Evolutionary conservation across 306 rosid species (phyloP).

Genomic region (Prunus mume): DNA sequence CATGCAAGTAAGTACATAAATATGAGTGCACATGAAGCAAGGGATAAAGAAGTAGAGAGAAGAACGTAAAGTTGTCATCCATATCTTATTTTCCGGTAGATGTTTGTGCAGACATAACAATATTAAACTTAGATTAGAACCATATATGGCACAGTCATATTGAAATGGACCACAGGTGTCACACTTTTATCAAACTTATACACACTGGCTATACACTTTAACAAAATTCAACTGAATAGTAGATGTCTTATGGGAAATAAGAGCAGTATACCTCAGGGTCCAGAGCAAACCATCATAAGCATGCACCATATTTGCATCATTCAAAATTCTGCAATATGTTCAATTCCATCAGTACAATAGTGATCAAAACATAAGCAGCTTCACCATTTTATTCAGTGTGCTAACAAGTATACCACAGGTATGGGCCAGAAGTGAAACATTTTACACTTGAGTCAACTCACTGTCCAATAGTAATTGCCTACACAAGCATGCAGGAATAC

Average conservation of each 20-base stretch:
- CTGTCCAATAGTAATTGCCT: slow-evolving; percentile 9
- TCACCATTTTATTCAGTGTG: neutral
- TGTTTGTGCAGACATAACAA: neutral
- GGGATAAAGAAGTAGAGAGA: slow-evolving; percentile 11
- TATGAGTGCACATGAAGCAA: slow-evolving; percentile 30
- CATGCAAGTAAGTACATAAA: slow-evolving; percentile 32
- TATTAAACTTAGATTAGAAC: neutral
- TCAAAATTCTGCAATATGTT: slow-evolving; percentile 71
- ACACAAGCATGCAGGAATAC: slow-evolving; percentile 9
- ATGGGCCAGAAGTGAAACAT: slow-evolving; percentile 2
- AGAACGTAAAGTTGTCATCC: slow-evolving; percentile 1
- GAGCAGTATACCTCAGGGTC: slow-evolving; percentile 71
- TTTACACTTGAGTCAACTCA: slow-evolving; percentile 6
- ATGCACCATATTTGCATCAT: slow-evolving; percentile 72
- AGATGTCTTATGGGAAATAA: slow-evolving; percentile 16
- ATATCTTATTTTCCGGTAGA: slow-evolving; percentile 9
- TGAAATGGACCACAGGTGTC: neutral
- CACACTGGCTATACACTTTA: neutral
- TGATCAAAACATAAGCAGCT: slow-evolving; percentile 13
- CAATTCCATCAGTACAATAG: slow-evolving; percentile 22
- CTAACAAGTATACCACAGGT: neutral
- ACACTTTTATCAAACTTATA: neutral
- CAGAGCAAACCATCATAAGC: slow-evolving; percentile 83
- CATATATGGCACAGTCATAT: neutral
- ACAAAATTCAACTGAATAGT: slow-evolving; percentile 19